A percentile compares a stretch with the other conserved stretches of the same genome.
Conservation (phyloP, 106 monocot species). For the Ottelia alismoides region DNA sequence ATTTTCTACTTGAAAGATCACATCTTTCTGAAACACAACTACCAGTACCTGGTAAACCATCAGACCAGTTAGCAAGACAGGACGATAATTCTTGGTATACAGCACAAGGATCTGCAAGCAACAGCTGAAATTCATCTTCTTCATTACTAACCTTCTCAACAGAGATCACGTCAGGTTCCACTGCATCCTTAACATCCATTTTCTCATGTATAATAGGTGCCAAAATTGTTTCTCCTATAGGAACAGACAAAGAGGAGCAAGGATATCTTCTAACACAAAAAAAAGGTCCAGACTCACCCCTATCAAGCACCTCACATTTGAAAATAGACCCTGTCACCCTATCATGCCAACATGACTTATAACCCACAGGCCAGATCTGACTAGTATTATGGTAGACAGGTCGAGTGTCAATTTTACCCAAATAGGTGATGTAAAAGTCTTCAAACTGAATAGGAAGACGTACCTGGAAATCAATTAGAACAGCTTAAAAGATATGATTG, state of each 20-base stretch:
- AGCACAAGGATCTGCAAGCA: slow-evolving; percentile 51
- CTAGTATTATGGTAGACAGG: slow-evolving; percentile 41
- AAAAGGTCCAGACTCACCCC: slow-evolving; percentile 68
- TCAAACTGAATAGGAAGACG: slow-evolving; percentile 80
- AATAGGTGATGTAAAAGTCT: slow-evolving; percentile 56
- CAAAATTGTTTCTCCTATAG: slow-evolving; percentile 50
- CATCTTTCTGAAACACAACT: neutral
- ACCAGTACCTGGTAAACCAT: slow-evolving; percentile 1
- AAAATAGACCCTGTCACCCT: slow-evolving; percentile 83
- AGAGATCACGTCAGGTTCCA: slow-evolving; percentile 11
- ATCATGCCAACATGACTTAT: slow-evolving; percentile 83
- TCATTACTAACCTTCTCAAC: slow-evolving; percentile 20
- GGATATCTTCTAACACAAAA: slow-evolving; percentile 75
- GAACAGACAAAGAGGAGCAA: slow-evolving; percentile 46
- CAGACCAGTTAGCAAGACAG: slow-evolving; percentile 22
- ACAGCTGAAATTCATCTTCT: slow-evolving; percentile 44
- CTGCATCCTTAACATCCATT: slow-evolving; percentile 16
- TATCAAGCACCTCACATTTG: slow-evolving; percentile 77
- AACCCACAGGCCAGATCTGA: slow-evolving; percentile 92
- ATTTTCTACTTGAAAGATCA: slow-evolving; percentile 4
- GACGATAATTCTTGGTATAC: slow-evolving; percentile 35
- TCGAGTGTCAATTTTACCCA: slow-evolving; percentile 56
- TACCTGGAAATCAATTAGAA: slow-evolving; percentile 20
- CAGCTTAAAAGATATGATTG: neutral
- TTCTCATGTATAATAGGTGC: slow-evolving; percentile 15